Percentiles rank a stretch among this genome's conserved stretches.
Evolutionary conservation across 108 stramenopile species (phyloP).

Genomic region (Schizochytrium sp.): DNA sequence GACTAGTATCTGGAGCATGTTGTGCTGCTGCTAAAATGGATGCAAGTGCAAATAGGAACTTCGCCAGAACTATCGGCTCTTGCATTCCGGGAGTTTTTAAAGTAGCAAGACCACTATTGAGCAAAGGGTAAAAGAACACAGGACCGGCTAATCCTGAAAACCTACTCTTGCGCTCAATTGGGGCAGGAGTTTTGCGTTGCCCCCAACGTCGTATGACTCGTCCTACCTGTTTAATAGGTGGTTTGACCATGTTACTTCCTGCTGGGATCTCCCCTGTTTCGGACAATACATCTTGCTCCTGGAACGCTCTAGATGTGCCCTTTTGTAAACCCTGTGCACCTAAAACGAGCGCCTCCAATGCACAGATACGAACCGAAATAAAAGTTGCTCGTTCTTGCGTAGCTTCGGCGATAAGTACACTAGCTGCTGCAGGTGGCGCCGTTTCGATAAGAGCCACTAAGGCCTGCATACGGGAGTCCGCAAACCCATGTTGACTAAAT

Average conservation of each 20-base stretch:
- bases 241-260: too few species aligned
- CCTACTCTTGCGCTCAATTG: conserved; percentile 2
- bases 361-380: conserved; percentile 4
- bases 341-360: conserved; percentile 31
- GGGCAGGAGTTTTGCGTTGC: background rate
- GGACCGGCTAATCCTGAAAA: conserved; percentile 2
- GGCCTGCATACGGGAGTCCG: background rate
- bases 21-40: background rate
- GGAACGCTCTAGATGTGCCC: background rate
- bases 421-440: background rate
- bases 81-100: background rate
- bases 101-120: background rate
- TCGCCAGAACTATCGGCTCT: conserved; percentile 7
- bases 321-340: conserved; percentile 15
- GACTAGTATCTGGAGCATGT: background rate
- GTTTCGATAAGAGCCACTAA: background rate
- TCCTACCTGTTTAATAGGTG: background rate
- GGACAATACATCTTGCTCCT: too few species aligned
- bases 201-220: conserved; percentile 8
- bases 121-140: background rate
- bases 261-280: too few species aligned
- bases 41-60: background rate
- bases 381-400: conserved; percentile 19
- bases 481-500: background rate
- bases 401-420: conserved; percentile 1